A percentile compares a stretch with the other conserved stretches of the same genome.
Evolutionary conservation across 768 basidiomycete species (phyloP).

Genomic region (Multifurca ochricompacta): DNA sequence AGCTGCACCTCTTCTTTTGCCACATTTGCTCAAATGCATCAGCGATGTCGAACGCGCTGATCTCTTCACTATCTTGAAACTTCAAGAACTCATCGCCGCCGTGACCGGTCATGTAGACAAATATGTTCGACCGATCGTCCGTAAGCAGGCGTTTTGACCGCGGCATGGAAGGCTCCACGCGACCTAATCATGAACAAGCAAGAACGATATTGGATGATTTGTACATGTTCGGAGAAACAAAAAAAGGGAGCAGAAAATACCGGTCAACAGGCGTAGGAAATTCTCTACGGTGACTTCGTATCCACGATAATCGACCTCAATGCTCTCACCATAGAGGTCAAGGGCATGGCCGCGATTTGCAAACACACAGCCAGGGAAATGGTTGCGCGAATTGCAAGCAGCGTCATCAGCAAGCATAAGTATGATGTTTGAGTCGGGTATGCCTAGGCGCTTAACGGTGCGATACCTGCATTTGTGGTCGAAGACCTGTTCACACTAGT

Average conservation of each 20-base stretch:
- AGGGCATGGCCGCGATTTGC: conserved; percentile 74
- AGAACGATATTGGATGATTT: background rate
- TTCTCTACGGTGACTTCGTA: conserved; percentile 98
- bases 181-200: conserved; percentile 45
- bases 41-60: conserved; percentile 94
- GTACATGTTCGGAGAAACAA: too few relatives aligned
- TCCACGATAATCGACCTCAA: conserved; percentile 97
- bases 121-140: conserved; percentile 86
- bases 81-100: conserved; percentile 98
- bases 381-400: conserved; percentile 89
- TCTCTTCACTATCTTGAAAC: conserved; percentile 98
- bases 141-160: conserved; percentile 88
- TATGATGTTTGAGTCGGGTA: conserved; percentile 98
- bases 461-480: conserved; percentile 61
- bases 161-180: conserved; percentile 76
- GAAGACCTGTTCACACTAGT: background rate
- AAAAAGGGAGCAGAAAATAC: conserved; percentile 36
- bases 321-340: conserved; percentile 92
- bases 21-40: conserved; percentile 99
- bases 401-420: conserved; percentile 98
- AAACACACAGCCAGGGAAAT: conserved; percentile 87
- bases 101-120: conserved; percentile 98
- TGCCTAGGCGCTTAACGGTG: conserved; percentile 94
- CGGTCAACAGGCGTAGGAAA: conserved; percentile 86
- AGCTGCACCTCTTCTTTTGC: conserved; percentile 75